These are phyloP conservation scores for Lathyrus aphaca DNA, from an alignment of 306 rosid genomes.

Conservation along the genomic window DNA sequence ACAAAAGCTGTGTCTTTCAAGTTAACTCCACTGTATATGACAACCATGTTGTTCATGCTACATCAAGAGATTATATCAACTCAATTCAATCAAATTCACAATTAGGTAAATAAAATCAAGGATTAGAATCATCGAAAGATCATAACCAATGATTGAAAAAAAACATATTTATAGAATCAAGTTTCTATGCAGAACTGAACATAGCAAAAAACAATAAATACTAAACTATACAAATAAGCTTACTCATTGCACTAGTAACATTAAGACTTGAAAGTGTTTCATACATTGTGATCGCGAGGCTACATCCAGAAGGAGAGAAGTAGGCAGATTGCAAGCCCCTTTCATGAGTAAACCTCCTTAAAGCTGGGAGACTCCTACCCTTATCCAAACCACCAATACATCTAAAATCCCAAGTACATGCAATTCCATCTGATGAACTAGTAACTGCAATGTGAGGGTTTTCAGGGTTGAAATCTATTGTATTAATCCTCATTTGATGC, in stretches of 20 bases:
- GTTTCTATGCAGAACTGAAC: background rate
- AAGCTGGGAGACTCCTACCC: slow-evolving; percentile 44
- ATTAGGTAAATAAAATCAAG: background rate
- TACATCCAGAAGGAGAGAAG: slow-evolving; percentile 84
- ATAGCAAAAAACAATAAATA: too few relatives aligned
- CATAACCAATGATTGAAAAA: background rate
- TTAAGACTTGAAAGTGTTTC: background rate
- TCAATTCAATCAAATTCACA: slow-evolving; percentile 22
- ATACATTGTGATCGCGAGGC: slow-evolving; percentile 80
- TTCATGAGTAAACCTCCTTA: slow-evolving; percentile 58
- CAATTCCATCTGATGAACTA: slow-evolving; percentile 79
- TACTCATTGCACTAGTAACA: too few relatives aligned
- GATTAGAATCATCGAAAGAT: background rate
- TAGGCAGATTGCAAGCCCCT: slow-evolving; percentile 78
- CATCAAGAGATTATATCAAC: slow-evolving; percentile 37
- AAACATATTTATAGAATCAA: slow-evolving; percentile 1
- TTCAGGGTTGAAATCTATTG: slow-evolving; percentile 62
- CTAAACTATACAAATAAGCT: too few relatives aligned
- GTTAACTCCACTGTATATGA: slow-evolving; percentile 67
- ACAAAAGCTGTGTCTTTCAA: slow-evolving; percentile 52
- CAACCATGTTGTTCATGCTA: slow-evolving; percentile 64
- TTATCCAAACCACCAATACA: slow-evolving; percentile 6
- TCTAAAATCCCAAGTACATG: slow-evolving; percentile 93
- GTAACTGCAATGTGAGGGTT: slow-evolving; percentile 70
- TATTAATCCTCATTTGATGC: slow-evolving; percentile 67